Percentiles rank a stretch among this genome's conserved stretches.
These are phyloP conservation scores for Phytopythium litorale DNA, from an alignment of 352 stramenopile species.

Conservation along the genomic window DNA sequence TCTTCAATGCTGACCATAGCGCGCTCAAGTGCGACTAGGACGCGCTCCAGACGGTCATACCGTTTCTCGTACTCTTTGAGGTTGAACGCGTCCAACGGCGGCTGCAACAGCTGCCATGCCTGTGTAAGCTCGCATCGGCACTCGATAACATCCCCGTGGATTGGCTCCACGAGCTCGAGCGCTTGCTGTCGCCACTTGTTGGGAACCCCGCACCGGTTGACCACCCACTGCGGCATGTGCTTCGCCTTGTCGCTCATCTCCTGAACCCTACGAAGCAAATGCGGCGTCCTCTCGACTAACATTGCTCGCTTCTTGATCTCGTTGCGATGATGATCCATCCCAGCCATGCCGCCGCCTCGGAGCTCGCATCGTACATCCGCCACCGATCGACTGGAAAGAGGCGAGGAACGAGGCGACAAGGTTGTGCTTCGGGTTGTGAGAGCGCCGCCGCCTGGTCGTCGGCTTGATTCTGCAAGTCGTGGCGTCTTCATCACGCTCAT, in stretches of 20 bases:
- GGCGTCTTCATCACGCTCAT: not conserved
- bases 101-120: constrained; percentile 35
- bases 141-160: constrained; percentile 35
- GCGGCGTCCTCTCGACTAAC: constrained; percentile 27
- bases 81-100: constrained; percentile 35
- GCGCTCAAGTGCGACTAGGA: constrained; percentile 16
- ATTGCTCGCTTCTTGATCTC: constrained; percentile 35
- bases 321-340: not conserved
- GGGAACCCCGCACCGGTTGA: constrained; percentile 29
- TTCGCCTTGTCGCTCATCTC: constrained; percentile 29
- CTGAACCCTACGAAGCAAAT: constrained; percentile 27
- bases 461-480: not conserved
- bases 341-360: not conserved
- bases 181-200: constrained; percentile 36
- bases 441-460: not conserved
- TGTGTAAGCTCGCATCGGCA: constrained; percentile 25
- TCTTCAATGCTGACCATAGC: constrained; percentile 31
- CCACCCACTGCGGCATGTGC: constrained; percentile 37
- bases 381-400: not conserved
- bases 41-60: constrained; percentile 30
- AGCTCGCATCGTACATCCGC: not conserved
- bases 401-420: not conserved
- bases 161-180: constrained; percentile 25
- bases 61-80: constrained; percentile 34
- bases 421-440: not conserved